These are phyloP conservation scores for Colletotrichum sp. DNA, from an alignment of 2,329 filamentous ascomycete species.

Conservation along the genomic window DNA sequence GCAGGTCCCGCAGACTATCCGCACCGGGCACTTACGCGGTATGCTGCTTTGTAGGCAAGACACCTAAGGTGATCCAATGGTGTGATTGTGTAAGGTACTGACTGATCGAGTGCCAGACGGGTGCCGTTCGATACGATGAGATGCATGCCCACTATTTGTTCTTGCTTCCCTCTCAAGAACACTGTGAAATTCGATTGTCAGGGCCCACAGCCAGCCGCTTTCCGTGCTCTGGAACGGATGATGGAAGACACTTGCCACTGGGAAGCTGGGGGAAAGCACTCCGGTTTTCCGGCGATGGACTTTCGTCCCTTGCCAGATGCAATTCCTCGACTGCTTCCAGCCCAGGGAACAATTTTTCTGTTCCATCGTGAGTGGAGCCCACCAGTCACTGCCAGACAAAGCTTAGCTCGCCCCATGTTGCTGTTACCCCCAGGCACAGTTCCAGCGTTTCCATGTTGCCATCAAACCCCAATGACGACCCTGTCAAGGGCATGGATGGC, in stretches of 20 bases:
- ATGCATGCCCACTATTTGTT: background rate
- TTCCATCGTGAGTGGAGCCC: background rate
- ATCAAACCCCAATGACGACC: background rate
- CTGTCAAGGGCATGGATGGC: background rate
- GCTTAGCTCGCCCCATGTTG: conserved; percentile 2
- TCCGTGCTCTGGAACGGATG: background rate
- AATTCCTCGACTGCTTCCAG: background rate
- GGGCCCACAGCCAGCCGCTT: background rate
- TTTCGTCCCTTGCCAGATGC: background rate
- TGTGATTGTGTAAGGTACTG: background rate
- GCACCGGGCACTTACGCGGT: background rate
- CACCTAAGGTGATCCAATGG: background rate
- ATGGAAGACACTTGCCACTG: background rate
- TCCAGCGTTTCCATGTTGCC: background rate
- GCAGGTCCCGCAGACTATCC: background rate
- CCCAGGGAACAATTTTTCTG: background rate
- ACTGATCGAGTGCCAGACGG: background rate
- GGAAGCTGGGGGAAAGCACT: background rate
- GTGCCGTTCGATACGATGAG: background rate
- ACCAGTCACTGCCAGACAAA: background rate
- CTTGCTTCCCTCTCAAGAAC: background rate
- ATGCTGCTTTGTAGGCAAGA: background rate
- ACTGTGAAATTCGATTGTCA: background rate
- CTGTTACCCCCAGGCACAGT: background rate
- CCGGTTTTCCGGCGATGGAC: background rate